Percentiles rank a stretch among this genome's conserved stretches.
Conservation (phyloP, 2,329 filamentous ascomycete genomes). For the Talaromyces rugulosus region DNA sequence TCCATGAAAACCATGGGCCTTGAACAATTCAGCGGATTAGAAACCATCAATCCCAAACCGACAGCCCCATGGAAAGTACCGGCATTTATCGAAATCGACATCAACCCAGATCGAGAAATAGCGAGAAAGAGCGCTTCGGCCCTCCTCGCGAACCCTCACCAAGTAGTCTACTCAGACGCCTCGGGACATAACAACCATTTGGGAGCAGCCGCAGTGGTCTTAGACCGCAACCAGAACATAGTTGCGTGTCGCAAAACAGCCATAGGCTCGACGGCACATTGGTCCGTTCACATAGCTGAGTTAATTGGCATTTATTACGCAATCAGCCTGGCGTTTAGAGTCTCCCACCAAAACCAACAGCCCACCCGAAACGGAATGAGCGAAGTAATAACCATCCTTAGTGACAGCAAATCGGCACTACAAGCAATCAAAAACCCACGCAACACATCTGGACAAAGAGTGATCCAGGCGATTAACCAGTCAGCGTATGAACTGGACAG, state of each 20-base stretch:
- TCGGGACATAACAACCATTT: slow-evolving; percentile 12
- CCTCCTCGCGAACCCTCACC: neutral
- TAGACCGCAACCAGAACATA: slow-evolving; percentile 6
- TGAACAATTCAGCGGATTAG: slow-evolving; percentile 14
- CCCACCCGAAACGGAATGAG: too few species aligned
- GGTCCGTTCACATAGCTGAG: slow-evolving; percentile 15
- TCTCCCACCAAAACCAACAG: neutral
- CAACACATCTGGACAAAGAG: slow-evolving; percentile 18
- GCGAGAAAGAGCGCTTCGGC: slow-evolving; percentile 14
- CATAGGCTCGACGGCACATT: slow-evolving; percentile 13
- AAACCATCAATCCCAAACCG: slow-evolving; percentile 21
- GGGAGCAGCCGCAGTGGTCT: slow-evolving; percentile 7
- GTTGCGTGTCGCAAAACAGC: slow-evolving; percentile 6
- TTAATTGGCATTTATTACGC: slow-evolving; percentile 16
- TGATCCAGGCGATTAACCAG: slow-evolving; percentile 17
- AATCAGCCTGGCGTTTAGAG: slow-evolving; percentile 6
- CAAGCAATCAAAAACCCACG: slow-evolving; percentile 8
- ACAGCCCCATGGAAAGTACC: slow-evolving; percentile 19
- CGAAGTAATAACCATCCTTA: slow-evolving; percentile 16
- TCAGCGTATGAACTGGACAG: slow-evolving; percentile 16
- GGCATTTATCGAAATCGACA: slow-evolving; percentile 20
- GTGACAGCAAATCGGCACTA: slow-evolving; percentile 17
- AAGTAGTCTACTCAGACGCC: slow-evolving; percentile 3
- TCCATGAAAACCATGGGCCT: neutral
- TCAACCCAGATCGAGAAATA: slow-evolving; percentile 19